These are phyloP conservation scores for Rhododendron ovatum DNA, from an alignment of 148 eudicot genomes.

Conservation along the genomic window DNA sequence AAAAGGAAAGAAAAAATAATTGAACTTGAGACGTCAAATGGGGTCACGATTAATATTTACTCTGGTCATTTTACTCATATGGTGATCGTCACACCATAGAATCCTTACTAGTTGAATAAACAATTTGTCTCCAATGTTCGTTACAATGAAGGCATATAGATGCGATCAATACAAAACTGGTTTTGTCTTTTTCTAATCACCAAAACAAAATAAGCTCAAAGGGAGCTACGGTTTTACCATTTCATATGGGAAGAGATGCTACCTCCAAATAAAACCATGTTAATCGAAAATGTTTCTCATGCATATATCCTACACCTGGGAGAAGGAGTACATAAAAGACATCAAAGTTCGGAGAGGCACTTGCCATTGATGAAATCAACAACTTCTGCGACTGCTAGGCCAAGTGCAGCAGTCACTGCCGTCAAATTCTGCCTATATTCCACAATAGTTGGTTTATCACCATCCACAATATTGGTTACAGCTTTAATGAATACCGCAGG, in stretches of 20 bases:
- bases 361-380: constrained; percentile 79
- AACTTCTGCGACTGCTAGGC: constrained; percentile 46
- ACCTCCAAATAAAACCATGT: background rate
- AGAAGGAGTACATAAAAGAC: background rate
- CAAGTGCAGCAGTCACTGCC: constrained; percentile 67
- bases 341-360: constrained; percentile 62
- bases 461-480: constrained; percentile 87
- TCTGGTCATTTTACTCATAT: no score
- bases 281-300: background rate
- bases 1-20: no score
- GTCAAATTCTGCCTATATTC: constrained; percentile 75
- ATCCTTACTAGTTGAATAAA: no score
- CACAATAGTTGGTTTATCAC: constrained; percentile 79
- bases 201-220: background rate
- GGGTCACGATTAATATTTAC: background rate
- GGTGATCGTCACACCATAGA: no score
- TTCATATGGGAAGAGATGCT: background rate
- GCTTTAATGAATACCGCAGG: constrained; percentile 82
- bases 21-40: background rate
- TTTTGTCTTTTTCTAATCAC: background rate
- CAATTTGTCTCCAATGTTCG: background rate
- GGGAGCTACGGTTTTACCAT: background rate
- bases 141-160: background rate
- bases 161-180: background rate
- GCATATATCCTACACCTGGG: background rate